Conservation (phyloP, 306 rosid species). For the Inga laurina region DNA sequence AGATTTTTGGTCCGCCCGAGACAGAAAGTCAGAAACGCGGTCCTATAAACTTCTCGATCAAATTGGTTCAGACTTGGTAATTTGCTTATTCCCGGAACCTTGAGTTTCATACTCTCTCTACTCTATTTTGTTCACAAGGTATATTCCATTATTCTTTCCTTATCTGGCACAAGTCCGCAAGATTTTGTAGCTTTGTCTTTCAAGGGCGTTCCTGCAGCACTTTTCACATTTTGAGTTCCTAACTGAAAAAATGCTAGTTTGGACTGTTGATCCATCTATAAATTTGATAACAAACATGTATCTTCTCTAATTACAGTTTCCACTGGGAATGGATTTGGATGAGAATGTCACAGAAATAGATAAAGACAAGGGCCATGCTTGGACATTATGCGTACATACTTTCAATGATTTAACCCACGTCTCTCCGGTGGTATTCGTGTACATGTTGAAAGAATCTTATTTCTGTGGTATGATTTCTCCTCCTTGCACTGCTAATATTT, state of each 20-base stretch:
- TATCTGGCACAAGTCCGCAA: background rate
- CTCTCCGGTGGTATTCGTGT: constrained; percentile 78
- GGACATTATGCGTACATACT: constrained; percentile 64
- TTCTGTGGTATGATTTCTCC: constrained; percentile 56
- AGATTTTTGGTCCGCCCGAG: background rate
- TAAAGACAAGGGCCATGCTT: constrained; percentile 33
- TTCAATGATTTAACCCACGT: constrained; percentile 66
- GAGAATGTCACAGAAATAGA: constrained; percentile 39
- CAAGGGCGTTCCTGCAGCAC: background rate
- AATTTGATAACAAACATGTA: background rate
- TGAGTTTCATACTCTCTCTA: background rate
- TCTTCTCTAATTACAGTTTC: constrained; percentile 22
- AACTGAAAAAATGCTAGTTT: background rate
- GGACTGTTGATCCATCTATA: background rate
- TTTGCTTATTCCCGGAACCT: constrained; percentile 17
- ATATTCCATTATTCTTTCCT: background rate
- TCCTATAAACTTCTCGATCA: background rate
- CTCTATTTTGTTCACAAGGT: background rate
- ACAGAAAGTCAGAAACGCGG: background rate
- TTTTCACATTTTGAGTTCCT: background rate
- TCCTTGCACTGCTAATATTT: constrained; percentile 11
- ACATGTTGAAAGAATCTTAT: constrained; percentile 82
- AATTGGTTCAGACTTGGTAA: constrained; percentile 27
- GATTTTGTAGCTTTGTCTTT: background rate
- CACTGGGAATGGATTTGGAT: constrained; percentile 62